Conservation (phyloP, 768 basidiomycete genomes). For the Dioszegia aurantiaca region DNA sequence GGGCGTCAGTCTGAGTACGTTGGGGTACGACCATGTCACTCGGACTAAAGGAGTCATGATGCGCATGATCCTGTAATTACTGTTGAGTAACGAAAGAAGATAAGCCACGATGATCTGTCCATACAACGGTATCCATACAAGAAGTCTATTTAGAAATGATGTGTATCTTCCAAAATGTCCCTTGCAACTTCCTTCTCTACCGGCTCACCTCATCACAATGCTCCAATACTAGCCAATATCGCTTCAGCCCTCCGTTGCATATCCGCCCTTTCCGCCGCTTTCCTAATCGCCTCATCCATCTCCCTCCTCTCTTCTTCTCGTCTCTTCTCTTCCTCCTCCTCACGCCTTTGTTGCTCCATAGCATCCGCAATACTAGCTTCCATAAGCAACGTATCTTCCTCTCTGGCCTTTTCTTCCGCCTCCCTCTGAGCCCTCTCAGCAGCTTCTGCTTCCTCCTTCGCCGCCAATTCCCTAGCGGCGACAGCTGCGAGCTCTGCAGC, state of each 20-base stretch:
- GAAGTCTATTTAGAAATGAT: no score
- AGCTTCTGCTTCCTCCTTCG: conserved; percentile 39
- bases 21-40: conserved; percentile 50
- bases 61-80: conserved; percentile 29
- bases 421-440: conserved; percentile 26
- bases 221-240: conserved; percentile 36
- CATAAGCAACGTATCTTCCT: conserved; percentile 34
- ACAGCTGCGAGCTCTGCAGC: conserved; percentile 39
- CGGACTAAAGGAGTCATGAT: conserved; percentile 51
- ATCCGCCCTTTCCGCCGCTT: conserved; percentile 35
- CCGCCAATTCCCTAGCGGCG: conserved; percentile 35
- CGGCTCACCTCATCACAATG: neutral
- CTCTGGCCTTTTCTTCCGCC: conserved; percentile 38
- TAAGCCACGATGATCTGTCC: no score
- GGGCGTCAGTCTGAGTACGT: conserved; percentile 83
- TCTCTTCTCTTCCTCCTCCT: conserved; percentile 37
- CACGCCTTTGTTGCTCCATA: conserved; percentile 36
- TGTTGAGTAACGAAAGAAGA: conserved; percentile 1
- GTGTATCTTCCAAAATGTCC: neutral
- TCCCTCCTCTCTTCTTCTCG: conserved; percentile 29
- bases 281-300: conserved; percentile 30
- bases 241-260: conserved; percentile 38
- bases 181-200: neutral
- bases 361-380: conserved; percentile 33
- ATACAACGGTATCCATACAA: no score